Evolutionary conservation across 768 basidiomycete species (phyloP).

Genomic region (Auricularia cornea): DNA sequence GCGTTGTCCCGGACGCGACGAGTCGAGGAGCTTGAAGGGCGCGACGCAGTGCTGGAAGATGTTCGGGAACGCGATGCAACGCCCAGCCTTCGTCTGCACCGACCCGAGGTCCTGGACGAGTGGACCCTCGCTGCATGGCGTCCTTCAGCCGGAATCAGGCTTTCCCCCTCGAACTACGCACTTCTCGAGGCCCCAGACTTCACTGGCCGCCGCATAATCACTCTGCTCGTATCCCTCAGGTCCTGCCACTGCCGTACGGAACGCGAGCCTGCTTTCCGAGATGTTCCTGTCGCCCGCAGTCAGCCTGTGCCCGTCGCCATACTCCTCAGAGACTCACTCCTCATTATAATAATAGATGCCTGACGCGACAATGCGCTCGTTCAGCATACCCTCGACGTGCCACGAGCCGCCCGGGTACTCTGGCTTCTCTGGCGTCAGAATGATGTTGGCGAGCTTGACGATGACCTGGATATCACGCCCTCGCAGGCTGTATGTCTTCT

Average conservation of each 20-base stretch:
- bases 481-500: conserved; percentile 28
- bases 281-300: conserved; percentile 33
- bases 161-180: conserved; percentile 33
- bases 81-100: conserved; percentile 24
- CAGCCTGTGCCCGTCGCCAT: neutral
- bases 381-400: conserved; percentile 47
- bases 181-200: conserved; percentile 44
- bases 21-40: conserved; percentile 33
- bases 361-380: conserved; percentile 42
- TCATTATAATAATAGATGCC: conserved; percentile 27
- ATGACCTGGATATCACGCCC: conserved; percentile 30
- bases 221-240: conserved; percentile 37
- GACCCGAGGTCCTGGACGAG: conserved; percentile 30
- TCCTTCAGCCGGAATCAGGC: neutral
- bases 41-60: conserved; percentile 37
- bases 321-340: neutral
- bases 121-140: neutral
- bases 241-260: conserved; percentile 45
- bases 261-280: conserved; percentile 27
- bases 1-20: conserved; percentile 32
- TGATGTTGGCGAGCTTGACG: conserved; percentile 28
- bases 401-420: conserved; percentile 30
- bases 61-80: conserved; percentile 45
- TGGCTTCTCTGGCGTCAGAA: conserved; percentile 27
- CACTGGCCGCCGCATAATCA: conserved; percentile 37